Base-by-base conservation (phyloP, 2,329 filamentous ascomycete species). In the Colletotrichum costaricense region DNA sequence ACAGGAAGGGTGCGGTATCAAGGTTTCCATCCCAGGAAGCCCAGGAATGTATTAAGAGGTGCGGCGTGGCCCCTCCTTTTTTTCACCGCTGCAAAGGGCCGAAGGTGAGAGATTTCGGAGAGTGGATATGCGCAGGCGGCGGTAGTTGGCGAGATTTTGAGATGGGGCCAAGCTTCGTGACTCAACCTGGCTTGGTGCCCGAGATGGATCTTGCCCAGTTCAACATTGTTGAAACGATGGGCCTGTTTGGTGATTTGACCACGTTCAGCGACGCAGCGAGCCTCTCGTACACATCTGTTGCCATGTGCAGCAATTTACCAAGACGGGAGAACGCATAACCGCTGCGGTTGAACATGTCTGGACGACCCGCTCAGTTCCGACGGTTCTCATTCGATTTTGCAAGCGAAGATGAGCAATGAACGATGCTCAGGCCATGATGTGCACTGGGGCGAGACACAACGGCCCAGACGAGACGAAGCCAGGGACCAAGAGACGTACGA, bases 21-120 rank as follows among this genome's bases (percentile, higher is more conserved):
- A 66, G 56, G 70, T 70, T 70, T 56, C 28, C 35, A 26, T 65
- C 7, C 16, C 54, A 60, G 54, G 55, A 60, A 8, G 35, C 60
- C 60, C 42, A 60, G 59, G 22, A 28, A 64, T 60, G 42, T 60
- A 33, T 57, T 60, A 73, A 73, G 55, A 70, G 42, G 33, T 46
- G 46, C 33, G 24, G 63, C 63, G 49, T 24, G 22, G 33, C 35
- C 66, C 69, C 64, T 56, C 64, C 64, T 16, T 26, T 11, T 56
- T 54, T 66, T 59, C 46, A 65, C 70, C 55, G 60, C 70, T 73
- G 66, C 70, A 70, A 73, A 70, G 70, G 67, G 66, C 70, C 70
- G 70, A 73, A 64, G 70, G 67, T 70, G 70, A 70, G 60, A 73
- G 60, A 65, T 65, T 65, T 73, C 60, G 49, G 63, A 54, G 33